Evolutionary conservation across 441 rosid genomes (phyloP), one percentile per base, ranked within the genome.

Genomic region (Pelargonium fulgidum): DNA sequence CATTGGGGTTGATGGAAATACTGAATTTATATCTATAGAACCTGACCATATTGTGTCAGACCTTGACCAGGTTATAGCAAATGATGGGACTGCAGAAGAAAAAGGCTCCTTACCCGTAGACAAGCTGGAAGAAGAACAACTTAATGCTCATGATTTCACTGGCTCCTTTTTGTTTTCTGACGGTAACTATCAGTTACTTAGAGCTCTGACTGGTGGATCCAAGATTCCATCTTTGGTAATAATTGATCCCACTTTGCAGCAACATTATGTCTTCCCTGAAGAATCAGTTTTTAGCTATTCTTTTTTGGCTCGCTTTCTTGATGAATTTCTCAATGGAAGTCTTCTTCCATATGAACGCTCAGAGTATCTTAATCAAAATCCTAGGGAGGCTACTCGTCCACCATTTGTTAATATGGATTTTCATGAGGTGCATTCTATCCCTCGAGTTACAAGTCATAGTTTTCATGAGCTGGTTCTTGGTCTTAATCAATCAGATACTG

Each of bases 321-420:
- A 79, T 74, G 79, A 80, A 58, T 94, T 80, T 77, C 82, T 84
- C 77, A 80, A 85, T 75, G 86, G 86, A 78, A 81, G 82, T 75
- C 85, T 90, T 78, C 72, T 82, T 63, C 94, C 94, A 13, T 88
- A 84, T 82, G 85, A 80, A 75, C 82, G 67, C 17, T 85, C 89
- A 41, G 91, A 85, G 61, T 71, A 90, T 59, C 33, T 79, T 68
- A 70, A 73, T 77, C 82, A 78, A 72, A 80, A 54, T 76, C 76
- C 76, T 64, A 82, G 75, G 69, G 84, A 85, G 69, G 84, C 88
- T 62, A 68, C 81, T 70, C 75, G 52, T 59, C 92, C 96, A 62
- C 98, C 97, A 63, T 87, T 91, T 72, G 87, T 90, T 64, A 91
- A 92, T 78, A 68, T 76, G 68, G 92, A 90, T 81, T 92, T 92